These are phyloP conservation scores for Marasmius oreades DNA, from an alignment of 1,284 basidiomycete species.

Conservation along the genomic window DNA sequence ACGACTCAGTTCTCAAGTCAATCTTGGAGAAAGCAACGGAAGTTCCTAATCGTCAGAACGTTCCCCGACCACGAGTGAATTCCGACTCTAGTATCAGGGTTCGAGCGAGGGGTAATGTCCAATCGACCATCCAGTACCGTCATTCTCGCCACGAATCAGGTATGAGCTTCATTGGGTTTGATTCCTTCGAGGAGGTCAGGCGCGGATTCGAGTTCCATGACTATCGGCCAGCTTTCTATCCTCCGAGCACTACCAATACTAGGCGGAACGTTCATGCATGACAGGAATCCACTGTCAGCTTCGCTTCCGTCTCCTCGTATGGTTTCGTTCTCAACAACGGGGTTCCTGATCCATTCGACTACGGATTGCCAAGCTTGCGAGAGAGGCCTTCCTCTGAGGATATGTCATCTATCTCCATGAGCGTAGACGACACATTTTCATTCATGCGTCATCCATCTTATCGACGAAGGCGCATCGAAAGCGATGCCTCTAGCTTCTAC, in stretches of 20 bases:
- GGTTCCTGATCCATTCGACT: constrained; percentile 72
- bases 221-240: constrained; percentile 64
- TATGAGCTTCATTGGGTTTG: constrained; percentile 65
- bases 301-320: constrained; percentile 80
- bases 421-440: constrained; percentile 70
- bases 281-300: constrained; percentile 68
- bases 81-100: constrained; percentile 43
- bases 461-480: constrained; percentile 58
- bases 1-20: constrained; percentile 56
- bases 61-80: constrained; percentile 30
- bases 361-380: constrained; percentile 46
- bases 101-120: constrained; percentile 20
- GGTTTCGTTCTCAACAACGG: constrained; percentile 66
- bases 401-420: constrained; percentile 43
- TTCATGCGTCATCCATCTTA: constrained; percentile 46
- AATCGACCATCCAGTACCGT: constrained; percentile 20
- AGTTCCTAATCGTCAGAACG: constrained; percentile 27
- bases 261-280: constrained; percentile 32
- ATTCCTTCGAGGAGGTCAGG: constrained; percentile 70
- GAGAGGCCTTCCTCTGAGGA: constrained; percentile 57
- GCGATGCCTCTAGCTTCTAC: constrained; percentile 74
- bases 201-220: constrained; percentile 69
- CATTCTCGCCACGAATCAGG: constrained; percentile 51
- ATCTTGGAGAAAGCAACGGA: constrained; percentile 49
- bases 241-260: constrained; percentile 21